Evolutionary conservation across 2,329 filamentous ascomycete species (phyloP).

Genomic region (Colletotrichum graminicola): DNA sequence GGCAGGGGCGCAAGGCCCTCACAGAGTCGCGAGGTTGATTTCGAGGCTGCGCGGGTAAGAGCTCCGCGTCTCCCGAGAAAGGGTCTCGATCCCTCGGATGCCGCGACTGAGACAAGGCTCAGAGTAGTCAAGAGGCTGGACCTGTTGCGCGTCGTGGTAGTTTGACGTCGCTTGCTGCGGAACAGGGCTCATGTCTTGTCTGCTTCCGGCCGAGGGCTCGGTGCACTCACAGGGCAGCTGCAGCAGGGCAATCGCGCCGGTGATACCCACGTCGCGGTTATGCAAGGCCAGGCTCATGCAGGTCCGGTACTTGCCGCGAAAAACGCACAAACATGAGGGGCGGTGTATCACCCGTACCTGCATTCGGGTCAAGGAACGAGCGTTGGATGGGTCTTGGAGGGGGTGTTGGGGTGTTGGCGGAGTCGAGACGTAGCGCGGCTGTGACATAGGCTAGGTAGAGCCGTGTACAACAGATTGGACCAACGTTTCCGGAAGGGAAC

Average conservation of each 20-base stretch:
- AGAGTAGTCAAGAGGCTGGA: not conserved
- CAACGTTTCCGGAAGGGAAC: conserved; percentile 17
- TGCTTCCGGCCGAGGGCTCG: conserved; percentile 23
- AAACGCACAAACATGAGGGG: conserved; percentile 7
- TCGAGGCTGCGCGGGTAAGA: not conserved
- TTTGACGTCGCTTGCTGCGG: conserved; percentile 18
- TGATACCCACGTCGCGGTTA: conserved; percentile 27
- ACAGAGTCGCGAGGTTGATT: conserved; percentile 9
- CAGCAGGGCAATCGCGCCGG: conserved; percentile 16
- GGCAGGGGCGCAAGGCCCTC: conserved; percentile 15
- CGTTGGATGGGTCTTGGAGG: conserved; percentile 27
- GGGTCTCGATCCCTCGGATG: conserved; percentile 26
- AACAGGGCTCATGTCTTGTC: not conserved
- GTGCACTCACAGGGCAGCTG: conserved; percentile 24
- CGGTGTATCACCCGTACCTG: conserved; percentile 23
- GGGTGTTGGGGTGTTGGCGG: not conserved
- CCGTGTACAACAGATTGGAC: not conserved
- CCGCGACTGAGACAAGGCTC: conserved; percentile 31
- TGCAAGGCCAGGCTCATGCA: conserved; percentile 19
- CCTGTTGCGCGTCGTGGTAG: conserved; percentile 9
- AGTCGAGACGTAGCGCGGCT: conserved; percentile 35
- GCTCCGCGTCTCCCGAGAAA: conserved; percentile 10
- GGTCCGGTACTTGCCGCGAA: conserved; percentile 9
- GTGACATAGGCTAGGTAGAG: conserved; percentile 19
- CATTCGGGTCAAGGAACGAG: conserved; percentile 25